phyloP scores from a whole-genome alignment of 805 yeast species.

The Candida bentonensis region DNA sequence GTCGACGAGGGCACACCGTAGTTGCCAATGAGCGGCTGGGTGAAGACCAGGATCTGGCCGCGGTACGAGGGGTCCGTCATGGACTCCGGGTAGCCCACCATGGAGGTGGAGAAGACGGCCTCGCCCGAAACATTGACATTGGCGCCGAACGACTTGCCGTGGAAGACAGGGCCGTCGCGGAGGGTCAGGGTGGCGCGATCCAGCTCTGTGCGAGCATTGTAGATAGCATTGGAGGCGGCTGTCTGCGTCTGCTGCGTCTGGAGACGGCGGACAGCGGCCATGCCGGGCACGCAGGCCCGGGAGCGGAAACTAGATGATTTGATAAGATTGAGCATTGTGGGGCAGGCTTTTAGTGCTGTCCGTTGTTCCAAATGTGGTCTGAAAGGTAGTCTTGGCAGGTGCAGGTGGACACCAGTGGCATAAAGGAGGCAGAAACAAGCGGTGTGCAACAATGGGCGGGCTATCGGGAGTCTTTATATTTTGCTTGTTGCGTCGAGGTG shows the following conservation, averaged over 20 bases:
- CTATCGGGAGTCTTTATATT: too few relatives aligned
- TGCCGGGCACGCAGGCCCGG: slow-evolving; percentile 3
- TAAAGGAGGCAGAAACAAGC: background rate
- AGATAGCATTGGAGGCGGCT: background rate
- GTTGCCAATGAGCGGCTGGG: slow-evolving; percentile 95
- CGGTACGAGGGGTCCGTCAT: slow-evolving; percentile 98
- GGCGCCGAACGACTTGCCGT: slow-evolving; percentile 93
- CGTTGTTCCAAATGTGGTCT: slow-evolving; percentile 39
- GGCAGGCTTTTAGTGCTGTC: slow-evolving; percentile 21
- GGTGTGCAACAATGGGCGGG: background rate
- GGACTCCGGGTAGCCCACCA: slow-evolving; percentile 97
- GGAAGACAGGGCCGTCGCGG: slow-evolving; percentile 84
- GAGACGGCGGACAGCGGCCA: background rate
- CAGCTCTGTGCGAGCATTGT: slow-evolving; percentile 4
- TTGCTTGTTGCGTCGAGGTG: too few relatives aligned
- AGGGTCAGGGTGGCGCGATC: slow-evolving; percentile 80
- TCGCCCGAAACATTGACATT: slow-evolving; percentile 87
- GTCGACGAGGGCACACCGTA: slow-evolving; percentile 91
- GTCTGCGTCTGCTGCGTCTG: background rate
- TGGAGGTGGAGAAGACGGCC: slow-evolving; percentile 93
- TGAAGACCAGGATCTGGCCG: slow-evolving; percentile 93
- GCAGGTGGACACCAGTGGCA: slow-evolving; percentile 2
- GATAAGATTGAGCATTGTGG: background rate
- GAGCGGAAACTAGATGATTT: background rate
- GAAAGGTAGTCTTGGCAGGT: slow-evolving; percentile 14